A percentile compares a stretch with the other conserved stretches of the same genome.
Evolutionary conservation across 2,329 filamentous ascomycete species (phyloP).

Genomic region (Talaromyces sp.): DNA sequence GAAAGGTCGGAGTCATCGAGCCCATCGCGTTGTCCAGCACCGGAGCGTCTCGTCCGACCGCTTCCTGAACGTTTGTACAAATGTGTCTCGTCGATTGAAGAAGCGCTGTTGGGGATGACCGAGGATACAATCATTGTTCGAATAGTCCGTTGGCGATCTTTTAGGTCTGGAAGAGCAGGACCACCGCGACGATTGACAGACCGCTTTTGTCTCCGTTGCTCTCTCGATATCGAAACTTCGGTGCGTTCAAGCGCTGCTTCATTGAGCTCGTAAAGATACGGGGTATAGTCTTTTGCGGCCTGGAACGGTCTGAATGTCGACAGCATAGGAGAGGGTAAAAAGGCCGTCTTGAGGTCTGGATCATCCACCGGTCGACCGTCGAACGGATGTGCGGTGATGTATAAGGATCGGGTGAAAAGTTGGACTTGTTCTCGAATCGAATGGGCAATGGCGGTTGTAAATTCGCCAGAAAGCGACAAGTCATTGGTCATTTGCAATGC

Average conservation of each 20-base stretch:
- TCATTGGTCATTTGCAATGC: slow-evolving; percentile 84
- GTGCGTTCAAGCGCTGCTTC: slow-evolving; percentile 85
- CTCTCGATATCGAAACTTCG: slow-evolving; percentile 86
- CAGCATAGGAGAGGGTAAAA: slow-evolving; percentile 77
- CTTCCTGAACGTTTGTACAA: slow-evolving; percentile 75
- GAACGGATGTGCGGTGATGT: slow-evolving; percentile 89
- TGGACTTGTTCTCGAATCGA: slow-evolving; percentile 95
- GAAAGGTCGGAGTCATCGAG: slow-evolving; percentile 81
- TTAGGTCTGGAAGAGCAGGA: slow-evolving; percentile 89
- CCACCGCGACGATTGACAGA: slow-evolving; percentile 92
- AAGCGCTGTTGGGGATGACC: slow-evolving; percentile 80
- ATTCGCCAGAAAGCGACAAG: slow-evolving; percentile 86
- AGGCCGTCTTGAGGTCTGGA: slow-evolving; percentile 76
- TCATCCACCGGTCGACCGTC: slow-evolving; percentile 92
- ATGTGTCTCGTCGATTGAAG: slow-evolving; percentile 74
- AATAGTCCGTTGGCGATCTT: slow-evolving; percentile 88
- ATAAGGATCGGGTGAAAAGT: slow-evolving; percentile 87
- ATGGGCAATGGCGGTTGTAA: slow-evolving; percentile 94
- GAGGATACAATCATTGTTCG: slow-evolving; percentile 88
- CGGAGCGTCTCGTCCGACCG: slow-evolving; percentile 53
- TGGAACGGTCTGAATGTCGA: slow-evolving; percentile 85
- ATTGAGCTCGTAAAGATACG: slow-evolving; percentile 89
- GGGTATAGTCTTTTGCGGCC: slow-evolving; percentile 88
- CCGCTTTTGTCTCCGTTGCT: slow-evolving; percentile 89
- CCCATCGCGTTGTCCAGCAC: slow-evolving; percentile 53